Percentiles rank a stretch among this genome's conserved stretches.
Evolutionary conservation across 2,329 filamentous ascomycete genomes (phyloP).

Genomic region (Calonectria montana): DNA sequence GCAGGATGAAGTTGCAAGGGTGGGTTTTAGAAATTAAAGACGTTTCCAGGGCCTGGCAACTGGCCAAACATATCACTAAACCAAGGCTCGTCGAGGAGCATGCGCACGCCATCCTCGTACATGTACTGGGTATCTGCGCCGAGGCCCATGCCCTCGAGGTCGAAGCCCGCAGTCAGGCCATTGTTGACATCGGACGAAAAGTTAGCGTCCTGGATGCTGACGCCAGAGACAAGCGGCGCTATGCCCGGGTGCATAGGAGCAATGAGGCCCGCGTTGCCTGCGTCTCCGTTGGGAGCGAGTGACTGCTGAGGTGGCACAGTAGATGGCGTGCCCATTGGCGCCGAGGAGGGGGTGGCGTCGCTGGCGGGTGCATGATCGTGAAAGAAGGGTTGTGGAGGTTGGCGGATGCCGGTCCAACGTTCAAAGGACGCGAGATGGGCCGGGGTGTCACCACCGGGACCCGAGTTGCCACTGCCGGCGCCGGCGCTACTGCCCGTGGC

Average conservation of each 20-base stretch:
- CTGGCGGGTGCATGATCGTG: slow-evolving; percentile 46
- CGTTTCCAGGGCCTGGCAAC: slow-evolving; percentile 45
- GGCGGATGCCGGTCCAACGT: slow-evolving; percentile 36
- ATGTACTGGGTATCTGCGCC: slow-evolving; percentile 40
- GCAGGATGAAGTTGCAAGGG: not conserved
- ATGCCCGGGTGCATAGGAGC: slow-evolving; percentile 42
- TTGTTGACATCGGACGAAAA: slow-evolving; percentile 35
- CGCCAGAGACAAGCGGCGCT: slow-evolving; percentile 28
- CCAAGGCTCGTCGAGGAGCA: slow-evolving; percentile 55
- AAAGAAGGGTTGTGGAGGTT: slow-evolving; percentile 51
- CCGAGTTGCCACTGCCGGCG: slow-evolving; percentile 14
- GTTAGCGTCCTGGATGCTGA: slow-evolving; percentile 21
- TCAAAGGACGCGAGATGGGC: slow-evolving; percentile 31
- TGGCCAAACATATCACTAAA: slow-evolving; percentile 52
- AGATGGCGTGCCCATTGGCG: slow-evolving; percentile 1
- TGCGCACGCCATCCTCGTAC: slow-evolving; percentile 49
- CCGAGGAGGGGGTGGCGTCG: slow-evolving; percentile 14
- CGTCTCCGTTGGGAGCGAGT: slow-evolving; percentile 28
- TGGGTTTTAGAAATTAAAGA: slow-evolving; percentile 47
- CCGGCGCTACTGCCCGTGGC: slow-evolving; percentile 57
- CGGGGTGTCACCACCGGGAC: slow-evolving; percentile 25
- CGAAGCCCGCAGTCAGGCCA: slow-evolving; percentile 41
- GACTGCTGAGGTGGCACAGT: slow-evolving; percentile 17
- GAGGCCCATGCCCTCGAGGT: slow-evolving; percentile 46
- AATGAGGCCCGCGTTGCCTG: slow-evolving; percentile 36